Conservation (phyloP, 78 protist genomes). For the Dictyostelium purpureum region DNA sequence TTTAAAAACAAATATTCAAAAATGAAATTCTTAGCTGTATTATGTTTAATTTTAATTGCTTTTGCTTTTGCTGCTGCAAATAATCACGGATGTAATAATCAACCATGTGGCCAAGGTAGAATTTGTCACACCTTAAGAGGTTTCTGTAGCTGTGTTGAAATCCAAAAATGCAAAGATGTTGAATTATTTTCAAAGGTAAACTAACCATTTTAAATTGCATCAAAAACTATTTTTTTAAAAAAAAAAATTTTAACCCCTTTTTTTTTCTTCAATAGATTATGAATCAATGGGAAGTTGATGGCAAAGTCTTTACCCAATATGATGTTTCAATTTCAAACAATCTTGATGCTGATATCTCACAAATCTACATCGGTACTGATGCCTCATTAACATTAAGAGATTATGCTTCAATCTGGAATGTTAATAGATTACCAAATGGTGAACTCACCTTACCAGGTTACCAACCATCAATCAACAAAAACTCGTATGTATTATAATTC, state of each 20-base stretch:
- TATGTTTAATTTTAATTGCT: background rate
- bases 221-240: too few relatives aligned
- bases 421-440: background rate
- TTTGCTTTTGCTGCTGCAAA: background rate
- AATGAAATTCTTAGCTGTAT: background rate
- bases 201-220: too few relatives aligned
- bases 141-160: background rate
- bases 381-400: background rate
- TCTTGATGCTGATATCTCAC: background rate
- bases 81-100: background rate
- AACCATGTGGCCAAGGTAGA: background rate
- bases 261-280: too few relatives aligned
- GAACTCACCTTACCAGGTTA: background rate
- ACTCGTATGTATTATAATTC: too few relatives aligned
- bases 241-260: too few relatives aligned
- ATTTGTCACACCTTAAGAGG: background rate
- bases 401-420: slow-evolving; percentile 20
- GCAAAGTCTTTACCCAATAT: background rate
- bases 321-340: slow-evolving; percentile 14
- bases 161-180: slow-evolving; percentile 4
- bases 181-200: too few relatives aligned
- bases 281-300: background rate
- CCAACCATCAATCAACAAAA: background rate
- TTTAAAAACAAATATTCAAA: background rate
- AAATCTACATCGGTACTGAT: slow-evolving; percentile 21